Evolutionary conservation across 768 basidiomycete species (phyloP).

Genomic region (Filobasidium wieringae): DNA sequence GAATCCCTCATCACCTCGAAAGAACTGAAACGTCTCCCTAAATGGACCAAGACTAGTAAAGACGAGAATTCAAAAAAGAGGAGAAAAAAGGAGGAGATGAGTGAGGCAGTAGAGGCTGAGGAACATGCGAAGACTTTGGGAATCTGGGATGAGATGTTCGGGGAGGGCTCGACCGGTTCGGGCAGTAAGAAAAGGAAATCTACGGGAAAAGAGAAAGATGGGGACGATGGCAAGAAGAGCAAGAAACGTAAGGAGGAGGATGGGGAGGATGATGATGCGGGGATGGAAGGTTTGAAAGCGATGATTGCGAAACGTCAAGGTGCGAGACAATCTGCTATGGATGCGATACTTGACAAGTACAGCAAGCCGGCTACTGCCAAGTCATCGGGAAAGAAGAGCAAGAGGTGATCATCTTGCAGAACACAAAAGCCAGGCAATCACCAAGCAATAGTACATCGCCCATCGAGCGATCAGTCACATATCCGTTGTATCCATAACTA

Average conservation of each 20-base stretch:
- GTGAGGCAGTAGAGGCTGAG: conserved; percentile 73
- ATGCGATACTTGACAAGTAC: conserved; percentile 41
- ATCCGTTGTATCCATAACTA: no score
- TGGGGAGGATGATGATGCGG: conserved; percentile 30
- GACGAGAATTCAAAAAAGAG: conserved; percentile 69
- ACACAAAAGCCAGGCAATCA: not conserved
- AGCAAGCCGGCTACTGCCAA: conserved; percentile 20
- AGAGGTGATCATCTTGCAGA: no score
- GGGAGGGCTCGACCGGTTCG: conserved; percentile 44
- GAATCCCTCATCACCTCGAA: conserved; percentile 55
- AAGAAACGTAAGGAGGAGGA: conserved; percentile 14
- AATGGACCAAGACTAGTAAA: conserved; percentile 60
- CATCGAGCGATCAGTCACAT: not conserved
- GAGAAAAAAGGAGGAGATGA: conserved; percentile 59
- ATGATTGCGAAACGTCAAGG: conserved; percentile 68
- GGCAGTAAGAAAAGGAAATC: not conserved
- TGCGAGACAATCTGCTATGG: conserved; percentile 53
- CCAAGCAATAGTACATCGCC: not conserved
- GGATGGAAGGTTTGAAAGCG: conserved; percentile 61
- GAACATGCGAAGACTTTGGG: conserved; percentile 71
- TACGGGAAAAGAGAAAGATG: conserved; percentile 1
- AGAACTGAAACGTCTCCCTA: conserved; percentile 43
- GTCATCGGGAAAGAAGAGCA: not conserved
- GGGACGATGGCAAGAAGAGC: not conserved
- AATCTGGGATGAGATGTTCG: conserved; percentile 61